These are phyloP conservation scores for Mollisia scopiformis DNA, from an alignment of 2,329 filamentous ascomycete genomes.

Conservation along the genomic window DNA sequence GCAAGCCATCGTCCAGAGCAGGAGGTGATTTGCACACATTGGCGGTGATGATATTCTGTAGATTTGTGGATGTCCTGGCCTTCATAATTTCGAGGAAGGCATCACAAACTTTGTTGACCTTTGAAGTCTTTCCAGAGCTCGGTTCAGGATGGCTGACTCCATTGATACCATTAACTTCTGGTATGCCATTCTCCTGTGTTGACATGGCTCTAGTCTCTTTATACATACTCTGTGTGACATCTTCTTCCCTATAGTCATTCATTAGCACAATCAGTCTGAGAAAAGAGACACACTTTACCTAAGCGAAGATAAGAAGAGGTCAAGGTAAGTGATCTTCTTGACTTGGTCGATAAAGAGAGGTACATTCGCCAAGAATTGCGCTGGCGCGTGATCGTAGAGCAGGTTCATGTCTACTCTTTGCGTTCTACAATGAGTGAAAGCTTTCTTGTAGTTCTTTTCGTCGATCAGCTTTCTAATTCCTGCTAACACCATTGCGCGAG, in stretches of 20 bases:
- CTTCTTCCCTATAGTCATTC: slow-evolving; percentile 67
- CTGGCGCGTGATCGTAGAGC: slow-evolving; percentile 87
- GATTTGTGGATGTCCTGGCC: slow-evolving; percentile 61
- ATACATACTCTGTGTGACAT: slow-evolving; percentile 93
- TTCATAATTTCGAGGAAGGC: slow-evolving; percentile 74
- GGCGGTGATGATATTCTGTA: slow-evolving; percentile 93
- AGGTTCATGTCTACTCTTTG: slow-evolving; percentile 99
- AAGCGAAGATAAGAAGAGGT: slow-evolving; percentile 87
- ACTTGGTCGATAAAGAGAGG: slow-evolving; percentile 82
- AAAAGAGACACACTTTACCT: slow-evolving; percentile 54
- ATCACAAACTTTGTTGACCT: slow-evolving; percentile 89
- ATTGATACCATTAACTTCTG: slow-evolving; percentile 25
- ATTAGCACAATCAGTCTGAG: slow-evolving; percentile 5
- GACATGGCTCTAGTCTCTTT: slow-evolving; percentile 71
- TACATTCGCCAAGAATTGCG: slow-evolving; percentile 80
- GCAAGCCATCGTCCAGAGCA: slow-evolving; percentile 82
- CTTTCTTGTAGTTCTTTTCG: slow-evolving; percentile 77
- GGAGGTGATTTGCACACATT: slow-evolving; percentile 93
- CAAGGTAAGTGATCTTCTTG: slow-evolving; percentile 78
- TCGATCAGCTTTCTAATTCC: slow-evolving; percentile 85
- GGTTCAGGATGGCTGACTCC: slow-evolving; percentile 17
- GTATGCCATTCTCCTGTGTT: slow-evolving; percentile 34
- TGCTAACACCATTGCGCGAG: slow-evolving; percentile 87
- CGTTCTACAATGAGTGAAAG: slow-evolving; percentile 85
- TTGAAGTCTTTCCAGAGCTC: slow-evolving; percentile 45